Percentiles rank a stretch among this genome's conserved stretches.
phyloP scores from a whole-genome alignment of 331 rosid genomes.

The Pyrus hybrid region DNA sequence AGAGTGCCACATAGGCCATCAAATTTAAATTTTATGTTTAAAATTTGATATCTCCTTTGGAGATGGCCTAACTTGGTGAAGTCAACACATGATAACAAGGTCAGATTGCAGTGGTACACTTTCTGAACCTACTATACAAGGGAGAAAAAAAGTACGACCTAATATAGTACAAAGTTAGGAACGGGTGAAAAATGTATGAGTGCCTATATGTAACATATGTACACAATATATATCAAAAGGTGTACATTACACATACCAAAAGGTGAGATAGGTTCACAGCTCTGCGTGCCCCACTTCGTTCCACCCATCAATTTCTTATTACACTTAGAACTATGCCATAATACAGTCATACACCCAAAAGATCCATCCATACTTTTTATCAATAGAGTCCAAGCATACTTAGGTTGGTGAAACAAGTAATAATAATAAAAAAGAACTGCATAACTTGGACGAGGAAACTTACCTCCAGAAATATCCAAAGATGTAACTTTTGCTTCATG shows the following conservation, averaged over 20 bases:
- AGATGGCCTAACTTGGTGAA: background rate
- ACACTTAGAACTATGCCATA: background rate
- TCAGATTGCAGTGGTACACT: background rate
- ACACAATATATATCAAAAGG: background rate
- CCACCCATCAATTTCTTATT: background rate
- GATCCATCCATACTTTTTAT: background rate
- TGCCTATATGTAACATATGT: background rate
- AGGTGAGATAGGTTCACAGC: background rate
- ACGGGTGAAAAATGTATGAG: background rate
- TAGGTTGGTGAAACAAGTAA: background rate
- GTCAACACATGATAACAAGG: background rate
- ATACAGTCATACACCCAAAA: background rate
- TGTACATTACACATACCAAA: background rate
- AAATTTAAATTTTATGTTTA: too few relatives aligned
- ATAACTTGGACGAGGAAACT: constrained; percentile 14
- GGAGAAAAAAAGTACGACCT: background rate
- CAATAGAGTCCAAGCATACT: background rate
- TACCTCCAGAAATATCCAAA: constrained; percentile 70
- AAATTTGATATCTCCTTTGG: too few relatives aligned
- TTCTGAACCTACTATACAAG: background rate
- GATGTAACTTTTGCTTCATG: constrained; percentile 92
- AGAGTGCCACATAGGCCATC: too few relatives aligned
- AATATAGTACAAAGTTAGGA: background rate
- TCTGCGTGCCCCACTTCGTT: background rate
- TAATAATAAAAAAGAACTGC: background rate